Percentiles rank a stretch among this genome's conserved stretches.
Conservation (phyloP, 2,329 filamentous ascomycete species). For the Purpureocillium lavendulum region DNA sequence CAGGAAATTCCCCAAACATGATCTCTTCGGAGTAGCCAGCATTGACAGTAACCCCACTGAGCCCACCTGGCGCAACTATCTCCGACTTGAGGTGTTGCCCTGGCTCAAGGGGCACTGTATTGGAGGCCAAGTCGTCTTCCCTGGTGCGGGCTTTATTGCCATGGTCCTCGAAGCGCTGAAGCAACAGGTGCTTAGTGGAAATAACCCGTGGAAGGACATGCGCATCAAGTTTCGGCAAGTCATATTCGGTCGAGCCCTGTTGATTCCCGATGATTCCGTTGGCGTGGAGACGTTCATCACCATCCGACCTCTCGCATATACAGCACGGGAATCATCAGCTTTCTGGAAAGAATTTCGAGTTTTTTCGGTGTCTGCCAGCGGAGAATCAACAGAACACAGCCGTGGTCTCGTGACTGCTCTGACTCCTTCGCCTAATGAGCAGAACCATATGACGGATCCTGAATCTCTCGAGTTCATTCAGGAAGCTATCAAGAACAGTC, state of each 20-base stretch:
- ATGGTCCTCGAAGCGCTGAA: conserved; percentile 24
- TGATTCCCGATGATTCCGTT: conserved; percentile 6
- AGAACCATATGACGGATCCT: not conserved
- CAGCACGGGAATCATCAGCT: not conserved
- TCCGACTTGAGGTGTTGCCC: conserved; percentile 16
- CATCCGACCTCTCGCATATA: conserved; percentile 3
- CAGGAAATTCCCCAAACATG: conserved; percentile 13
- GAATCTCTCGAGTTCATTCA: not conserved
- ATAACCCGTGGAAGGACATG: conserved; percentile 3
- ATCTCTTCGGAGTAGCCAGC: conserved; percentile 16
- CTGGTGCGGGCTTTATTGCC: conserved; percentile 21
- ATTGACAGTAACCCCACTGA: conserved; percentile 11
- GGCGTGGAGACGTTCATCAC: conserved; percentile 7
- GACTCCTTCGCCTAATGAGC: conserved; percentile 1
- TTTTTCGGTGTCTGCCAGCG: conserved; percentile 5
- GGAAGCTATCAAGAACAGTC: not conserved
- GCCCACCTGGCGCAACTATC: conserved; percentile 22
- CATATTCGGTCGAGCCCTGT: conserved; percentile 4
- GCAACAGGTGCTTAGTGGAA: conserved; percentile 5
- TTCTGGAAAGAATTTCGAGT: conserved; percentile 2
- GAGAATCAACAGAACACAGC: conserved; percentile 7
- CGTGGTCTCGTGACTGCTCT: conserved; percentile 2
- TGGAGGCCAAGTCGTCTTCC: conserved; percentile 19
- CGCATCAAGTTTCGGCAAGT: conserved; percentile 5
- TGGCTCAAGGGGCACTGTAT: conserved; percentile 24